Evolutionary conservation across 1,284 basidiomycete genomes (phyloP).

Genomic region (Cystobasidiaceae sp.): DNA sequence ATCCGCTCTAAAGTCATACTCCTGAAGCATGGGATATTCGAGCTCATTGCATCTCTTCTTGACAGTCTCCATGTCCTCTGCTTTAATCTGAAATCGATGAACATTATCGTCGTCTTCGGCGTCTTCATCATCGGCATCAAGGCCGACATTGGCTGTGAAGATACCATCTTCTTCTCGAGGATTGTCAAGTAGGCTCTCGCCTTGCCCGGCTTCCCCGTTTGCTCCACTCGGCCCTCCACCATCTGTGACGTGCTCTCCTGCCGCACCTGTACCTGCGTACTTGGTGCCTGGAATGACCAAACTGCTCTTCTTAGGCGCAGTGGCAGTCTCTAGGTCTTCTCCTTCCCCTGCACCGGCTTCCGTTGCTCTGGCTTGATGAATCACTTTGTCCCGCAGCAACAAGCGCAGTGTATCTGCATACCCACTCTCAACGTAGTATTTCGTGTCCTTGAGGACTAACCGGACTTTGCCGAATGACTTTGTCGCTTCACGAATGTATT

Average conservation of each 20-base stretch:
- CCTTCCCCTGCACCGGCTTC: conserved; percentile 27
- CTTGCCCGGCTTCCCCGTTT: conserved; percentile 9
- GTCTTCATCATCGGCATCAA: conserved; percentile 74
- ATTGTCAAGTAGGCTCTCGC: too few species aligned
- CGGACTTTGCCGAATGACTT: conserved; percentile 95
- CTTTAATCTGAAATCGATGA: conserved; percentile 89
- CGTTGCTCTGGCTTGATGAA: conserved; percentile 71
- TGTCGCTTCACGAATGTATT: conserved; percentile 83
- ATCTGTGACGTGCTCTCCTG: conserved; percentile 41
- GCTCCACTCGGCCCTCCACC: conserved; percentile 9
- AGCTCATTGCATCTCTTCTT: conserved; percentile 70
- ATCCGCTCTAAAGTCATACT: conserved; percentile 96
- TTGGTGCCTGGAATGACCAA: conserved; percentile 74
- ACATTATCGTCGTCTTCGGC: conserved; percentile 93
- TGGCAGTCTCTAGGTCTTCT: conserved; percentile 54
- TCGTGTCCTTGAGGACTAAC: conserved; percentile 92
- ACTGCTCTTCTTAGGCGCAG: conserved; percentile 71
- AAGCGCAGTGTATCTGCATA: conserved; percentile 85
- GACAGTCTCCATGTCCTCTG: conserved; percentile 71
- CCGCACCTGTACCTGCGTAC: conserved; percentile 43
- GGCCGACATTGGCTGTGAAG: conserved; percentile 82
- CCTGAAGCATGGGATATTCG: conserved; percentile 92
- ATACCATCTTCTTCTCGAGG: conserved; percentile 50
- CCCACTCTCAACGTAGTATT: conserved; percentile 87
- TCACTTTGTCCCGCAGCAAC: conserved; percentile 75